These are phyloP conservation scores for Willaertia magna DNA, from an alignment of 208 protist species.

Conservation along the genomic window DNA sequence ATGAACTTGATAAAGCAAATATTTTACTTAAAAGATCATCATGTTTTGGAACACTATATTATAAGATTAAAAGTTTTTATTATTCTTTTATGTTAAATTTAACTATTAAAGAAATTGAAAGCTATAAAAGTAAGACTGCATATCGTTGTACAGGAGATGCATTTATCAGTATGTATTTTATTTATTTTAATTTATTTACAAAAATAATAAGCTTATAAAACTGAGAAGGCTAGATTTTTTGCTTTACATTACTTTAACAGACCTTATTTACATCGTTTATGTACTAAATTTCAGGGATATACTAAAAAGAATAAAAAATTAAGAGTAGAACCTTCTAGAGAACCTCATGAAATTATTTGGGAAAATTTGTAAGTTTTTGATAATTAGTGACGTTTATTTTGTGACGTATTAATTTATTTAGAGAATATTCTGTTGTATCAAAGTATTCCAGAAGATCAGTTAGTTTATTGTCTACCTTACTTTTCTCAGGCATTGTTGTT, in stretches of 20 bases:
- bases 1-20: neutral
- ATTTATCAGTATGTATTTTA: neutral
- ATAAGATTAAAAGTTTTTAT: neutral
- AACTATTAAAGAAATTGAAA: neutral
- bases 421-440: neutral
- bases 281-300: neutral
- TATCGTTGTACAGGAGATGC: constrained; percentile 1
- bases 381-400: no score
- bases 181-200: neutral
- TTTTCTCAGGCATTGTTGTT: neutral
- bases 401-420: neutral
- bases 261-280: neutral
- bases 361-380: neutral
- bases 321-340: neutral
- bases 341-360: neutral
- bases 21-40: neutral
- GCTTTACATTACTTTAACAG: neutral
- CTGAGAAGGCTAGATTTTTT: neutral
- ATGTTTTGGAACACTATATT: neutral
- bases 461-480: neutral
- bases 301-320: neutral
- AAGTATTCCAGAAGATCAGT: neutral
- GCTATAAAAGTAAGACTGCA: neutral
- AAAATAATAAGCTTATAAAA: neutral
- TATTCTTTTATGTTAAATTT: neutral